phyloP scores from a whole-genome alignment of 305 asterid genomes.

The Plantago lanceolata region DNA sequence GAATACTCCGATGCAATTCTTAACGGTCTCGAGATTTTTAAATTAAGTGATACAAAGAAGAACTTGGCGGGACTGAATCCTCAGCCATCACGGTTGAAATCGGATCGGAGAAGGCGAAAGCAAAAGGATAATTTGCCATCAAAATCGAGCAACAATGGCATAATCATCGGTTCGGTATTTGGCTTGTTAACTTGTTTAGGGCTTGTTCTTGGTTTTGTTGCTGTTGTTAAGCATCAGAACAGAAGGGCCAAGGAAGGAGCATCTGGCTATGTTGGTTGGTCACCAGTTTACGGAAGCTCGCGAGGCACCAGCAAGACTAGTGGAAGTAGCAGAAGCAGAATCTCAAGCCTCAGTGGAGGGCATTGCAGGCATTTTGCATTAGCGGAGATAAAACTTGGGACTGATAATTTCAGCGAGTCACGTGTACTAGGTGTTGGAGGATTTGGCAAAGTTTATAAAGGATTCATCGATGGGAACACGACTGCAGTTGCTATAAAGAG shows the following conservation, averaged over 20 bases:
- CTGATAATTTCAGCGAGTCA: constrained; percentile 47
- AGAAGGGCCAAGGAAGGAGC: neutral
- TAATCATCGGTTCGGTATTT: constrained; percentile 30
- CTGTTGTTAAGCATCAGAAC: constrained; percentile 21
- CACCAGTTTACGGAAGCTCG: constrained; percentile 40
- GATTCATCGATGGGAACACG: constrained; percentile 41
- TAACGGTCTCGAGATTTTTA: constrained; percentile 65
- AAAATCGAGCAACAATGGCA: constrained; percentile 22
- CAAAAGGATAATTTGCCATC: constrained; percentile 13
- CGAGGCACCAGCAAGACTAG: constrained; percentile 28
- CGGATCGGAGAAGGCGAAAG: constrained; percentile 7
- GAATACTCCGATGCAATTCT: constrained; percentile 48
- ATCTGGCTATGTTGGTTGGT: constrained; percentile 33
- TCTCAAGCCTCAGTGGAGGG: constrained; percentile 42
- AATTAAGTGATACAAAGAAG: constrained; percentile 43
- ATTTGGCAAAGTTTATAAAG: constrained; percentile 70
- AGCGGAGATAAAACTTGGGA: constrained; percentile 48
- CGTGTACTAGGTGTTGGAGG: constrained; percentile 73
- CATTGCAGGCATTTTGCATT: constrained; percentile 56
- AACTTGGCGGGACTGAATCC: constrained; percentile 65
- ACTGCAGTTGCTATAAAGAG: constrained; percentile 58
- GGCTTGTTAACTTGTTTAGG: constrained; percentile 33
- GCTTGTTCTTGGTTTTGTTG: constrained; percentile 24
- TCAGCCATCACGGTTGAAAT: constrained; percentile 21
- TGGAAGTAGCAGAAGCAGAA: constrained; percentile 37